Conservation (phyloP, 257 asterid species). For the Solanum ossicruentum region DNA sequence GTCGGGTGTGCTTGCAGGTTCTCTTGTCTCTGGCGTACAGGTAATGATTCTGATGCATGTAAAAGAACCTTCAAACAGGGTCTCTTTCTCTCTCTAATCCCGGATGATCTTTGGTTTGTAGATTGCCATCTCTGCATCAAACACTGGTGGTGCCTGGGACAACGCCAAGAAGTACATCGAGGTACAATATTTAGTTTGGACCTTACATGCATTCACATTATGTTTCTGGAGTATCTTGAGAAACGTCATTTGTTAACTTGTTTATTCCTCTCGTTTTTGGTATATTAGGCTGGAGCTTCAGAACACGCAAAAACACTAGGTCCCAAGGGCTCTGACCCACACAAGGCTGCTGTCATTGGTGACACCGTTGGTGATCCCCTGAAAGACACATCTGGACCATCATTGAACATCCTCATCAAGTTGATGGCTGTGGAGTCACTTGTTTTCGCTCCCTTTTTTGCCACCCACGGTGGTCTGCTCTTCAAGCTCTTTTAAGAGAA, state of each 20-base stretch:
- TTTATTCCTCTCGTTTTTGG: neutral
- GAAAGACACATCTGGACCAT: conserved; percentile 57
- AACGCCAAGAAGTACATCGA: conserved; percentile 18
- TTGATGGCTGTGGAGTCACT: conserved; percentile 55
- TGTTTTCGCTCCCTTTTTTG: conserved; percentile 52
- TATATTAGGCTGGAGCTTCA: conserved; percentile 38
- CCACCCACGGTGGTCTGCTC: conserved; percentile 55
- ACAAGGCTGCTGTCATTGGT: conserved; percentile 53
- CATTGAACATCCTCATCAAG: conserved; percentile 45
- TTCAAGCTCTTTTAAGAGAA: conserved; percentile 16
- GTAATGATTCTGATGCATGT: conserved; percentile 5
- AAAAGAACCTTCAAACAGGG: neutral
- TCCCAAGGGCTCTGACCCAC: conserved; percentile 51
- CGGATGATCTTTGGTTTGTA: neutral
- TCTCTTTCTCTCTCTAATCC: neutral
- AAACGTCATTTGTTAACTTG: neutral
- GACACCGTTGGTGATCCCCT: conserved; percentile 55
- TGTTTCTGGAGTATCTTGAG: neutral
- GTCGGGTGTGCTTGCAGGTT: conserved; percentile 75
- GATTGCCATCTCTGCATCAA: conserved; percentile 17
- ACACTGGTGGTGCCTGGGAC: conserved; percentile 16
- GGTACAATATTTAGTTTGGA: neutral
- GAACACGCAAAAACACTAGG: conserved; percentile 41
- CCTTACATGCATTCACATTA: neutral
- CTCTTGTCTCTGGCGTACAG: conserved; percentile 79